These are phyloP conservation scores for Hypoxylon intermedium DNA, from an alignment of 495 filamentous ascomycete species.

Conservation along the genomic window DNA sequence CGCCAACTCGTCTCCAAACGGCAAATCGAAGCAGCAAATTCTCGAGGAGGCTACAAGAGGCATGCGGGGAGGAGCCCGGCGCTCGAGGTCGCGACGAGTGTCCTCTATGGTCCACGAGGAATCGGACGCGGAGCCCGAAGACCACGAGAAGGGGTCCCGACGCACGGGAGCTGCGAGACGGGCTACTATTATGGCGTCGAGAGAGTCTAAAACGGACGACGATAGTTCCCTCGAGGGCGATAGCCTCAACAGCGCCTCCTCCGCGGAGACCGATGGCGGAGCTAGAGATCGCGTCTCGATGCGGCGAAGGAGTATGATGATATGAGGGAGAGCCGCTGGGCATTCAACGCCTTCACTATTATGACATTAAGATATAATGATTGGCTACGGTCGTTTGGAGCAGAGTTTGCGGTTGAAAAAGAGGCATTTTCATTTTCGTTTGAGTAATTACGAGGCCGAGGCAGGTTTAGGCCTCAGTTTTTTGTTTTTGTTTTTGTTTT, in stretches of 20 bases:
- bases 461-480: not conserved
- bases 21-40: slow-evolving; percentile 15
- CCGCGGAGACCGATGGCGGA: slow-evolving; percentile 12
- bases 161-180: slow-evolving; percentile 39
- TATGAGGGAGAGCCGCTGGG: slow-evolving; percentile 53
- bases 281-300: slow-evolving; percentile 26
- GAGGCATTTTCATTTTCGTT: slow-evolving; percentile 1
- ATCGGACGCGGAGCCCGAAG: slow-evolving; percentile 21
- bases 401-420: slow-evolving; percentile 8
- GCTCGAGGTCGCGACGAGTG: slow-evolving; percentile 37
- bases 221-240: slow-evolving; percentile 35
- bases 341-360: too few species aligned
- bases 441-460: slow-evolving; percentile 16
- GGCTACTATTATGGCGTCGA: slow-evolving; percentile 50
- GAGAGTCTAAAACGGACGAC: slow-evolving; percentile 38
- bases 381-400: slow-evolving; percentile 22
- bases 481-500: slow-evolving; percentile 14
- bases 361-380: slow-evolving; percentile 25
- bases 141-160: slow-evolving; percentile 20
- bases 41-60: slow-evolving; percentile 14
- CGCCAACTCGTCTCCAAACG: slow-evolving; percentile 38
- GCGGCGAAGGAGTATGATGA: slow-evolving; percentile 64
- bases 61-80: slow-evolving; percentile 23
- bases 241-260: slow-evolving; percentile 26
- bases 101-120: slow-evolving; percentile 37